Evolutionary conservation across 2,329 filamentous ascomycete genomes (phyloP).

Genomic region (Penicillium hordei): DNA sequence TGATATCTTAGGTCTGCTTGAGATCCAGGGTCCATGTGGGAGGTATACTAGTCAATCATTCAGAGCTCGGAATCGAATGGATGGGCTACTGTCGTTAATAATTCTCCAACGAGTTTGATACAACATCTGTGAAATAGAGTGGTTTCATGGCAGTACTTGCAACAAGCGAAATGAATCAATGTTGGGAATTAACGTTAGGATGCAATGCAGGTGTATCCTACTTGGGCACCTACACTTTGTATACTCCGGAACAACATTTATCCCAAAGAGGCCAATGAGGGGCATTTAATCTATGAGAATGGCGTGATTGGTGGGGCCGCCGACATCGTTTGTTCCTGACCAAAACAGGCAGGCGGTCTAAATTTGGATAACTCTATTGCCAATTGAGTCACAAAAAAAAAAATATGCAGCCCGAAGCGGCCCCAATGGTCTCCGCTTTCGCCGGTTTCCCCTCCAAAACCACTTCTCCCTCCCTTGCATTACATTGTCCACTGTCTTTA

Average conservation of each 20-base stretch:
- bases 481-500: constrained; percentile 23
- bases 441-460: constrained; percentile 9
- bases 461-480: constrained; percentile 11
- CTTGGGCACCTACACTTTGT: background rate
- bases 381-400: constrained; percentile 11
- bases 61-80: too few species aligned
- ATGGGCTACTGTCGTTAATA: background rate
- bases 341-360: constrained; percentile 17
- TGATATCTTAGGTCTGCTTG: background rate
- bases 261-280: background rate
- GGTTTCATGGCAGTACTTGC: too few species aligned
- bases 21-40: background rate
- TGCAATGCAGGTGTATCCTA: background rate
- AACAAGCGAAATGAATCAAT: background rate
- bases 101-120: background rate
- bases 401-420: constrained; percentile 15
- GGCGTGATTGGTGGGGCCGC: constrained; percentile 24
- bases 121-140: background rate
- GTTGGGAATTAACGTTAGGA: background rate
- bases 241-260: background rate
- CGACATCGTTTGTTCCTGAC: constrained; percentile 23
- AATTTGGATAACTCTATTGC: constrained; percentile 9
- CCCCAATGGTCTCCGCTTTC: constrained; percentile 27
- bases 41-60: background rate
- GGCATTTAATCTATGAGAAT: constrained; percentile 4